Percentiles rank a stretch among this genome's conserved stretches.
phyloP scores from a whole-genome alignment of 2,329 filamentous ascomycete genomes.

The Hymenoscyphus fraxineus region DNA sequence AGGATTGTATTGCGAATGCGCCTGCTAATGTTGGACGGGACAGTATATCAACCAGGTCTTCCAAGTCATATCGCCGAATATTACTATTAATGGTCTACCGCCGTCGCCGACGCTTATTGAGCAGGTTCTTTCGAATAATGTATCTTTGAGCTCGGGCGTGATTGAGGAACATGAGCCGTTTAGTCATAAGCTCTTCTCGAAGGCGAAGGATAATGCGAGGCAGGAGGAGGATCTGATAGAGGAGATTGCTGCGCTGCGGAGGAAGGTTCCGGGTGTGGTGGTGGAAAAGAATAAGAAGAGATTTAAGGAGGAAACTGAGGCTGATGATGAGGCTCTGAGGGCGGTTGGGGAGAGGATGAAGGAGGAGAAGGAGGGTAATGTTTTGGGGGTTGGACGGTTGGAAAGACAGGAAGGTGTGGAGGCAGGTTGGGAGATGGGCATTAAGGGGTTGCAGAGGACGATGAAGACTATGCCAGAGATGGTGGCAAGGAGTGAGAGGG shows the following conservation, averaged over 20 bases:
- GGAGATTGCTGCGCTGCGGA: conserved; percentile 50
- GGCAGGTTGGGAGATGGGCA: conserved; percentile 43
- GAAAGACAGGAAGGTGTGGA: conserved; percentile 48
- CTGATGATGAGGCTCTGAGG: conserved; percentile 25
- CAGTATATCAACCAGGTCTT: conserved; percentile 64
- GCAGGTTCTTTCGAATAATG: conserved; percentile 31
- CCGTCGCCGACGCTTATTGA: conserved; percentile 38
- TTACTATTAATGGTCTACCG: conserved; percentile 57
- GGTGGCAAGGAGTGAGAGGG: conserved; percentile 63
- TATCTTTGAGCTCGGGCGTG: conserved; percentile 19
- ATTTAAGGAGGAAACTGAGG: conserved; percentile 22
- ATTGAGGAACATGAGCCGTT: conserved; percentile 55
- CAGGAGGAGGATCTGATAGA: conserved; percentile 62
- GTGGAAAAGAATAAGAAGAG: conserved; percentile 24
- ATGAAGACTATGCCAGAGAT: conserved; percentile 59
- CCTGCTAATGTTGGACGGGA: neutral
- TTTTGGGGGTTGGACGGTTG: conserved; percentile 37
- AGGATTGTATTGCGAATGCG: neutral
- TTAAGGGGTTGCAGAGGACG: conserved; percentile 49
- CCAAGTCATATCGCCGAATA: conserved; percentile 53
- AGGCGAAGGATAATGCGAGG: conserved; percentile 56
- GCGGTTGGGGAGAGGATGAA: conserved; percentile 17
- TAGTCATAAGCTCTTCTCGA: conserved; percentile 54
- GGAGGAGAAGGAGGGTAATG: conserved; percentile 14
- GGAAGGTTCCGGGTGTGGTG: conserved; percentile 22